phyloP scores from a whole-genome alignment of 116 monocot species.

The Cymodocea nodosa region DNA sequence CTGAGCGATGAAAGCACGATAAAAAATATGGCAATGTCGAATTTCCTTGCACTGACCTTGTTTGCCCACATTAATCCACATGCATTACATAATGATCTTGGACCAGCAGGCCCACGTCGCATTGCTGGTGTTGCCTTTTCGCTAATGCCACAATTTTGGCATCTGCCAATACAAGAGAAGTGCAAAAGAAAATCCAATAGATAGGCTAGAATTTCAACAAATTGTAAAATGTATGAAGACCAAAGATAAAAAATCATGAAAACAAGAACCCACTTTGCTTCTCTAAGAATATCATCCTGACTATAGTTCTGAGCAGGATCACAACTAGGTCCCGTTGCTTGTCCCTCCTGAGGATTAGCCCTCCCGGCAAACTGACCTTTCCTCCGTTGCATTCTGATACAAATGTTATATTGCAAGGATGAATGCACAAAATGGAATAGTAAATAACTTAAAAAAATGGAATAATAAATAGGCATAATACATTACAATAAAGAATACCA shows the following conservation, averaged over 20 bases:
- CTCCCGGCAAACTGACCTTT: slow-evolving; percentile 87
- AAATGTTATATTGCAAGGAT: background rate
- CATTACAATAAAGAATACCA: no score
- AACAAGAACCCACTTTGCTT: slow-evolving; percentile 41
- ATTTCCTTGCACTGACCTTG: slow-evolving; percentile 34
- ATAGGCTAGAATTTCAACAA: background rate
- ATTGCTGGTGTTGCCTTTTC: slow-evolving; percentile 81
- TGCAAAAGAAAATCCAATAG: background rate
- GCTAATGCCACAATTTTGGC: slow-evolving; percentile 75
- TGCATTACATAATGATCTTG: slow-evolving; percentile 84
- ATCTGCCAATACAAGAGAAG: slow-evolving; percentile 24
- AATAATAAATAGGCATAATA: no score
- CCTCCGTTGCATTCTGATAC: slow-evolving; percentile 61
- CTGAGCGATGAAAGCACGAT: no score
- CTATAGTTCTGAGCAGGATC: slow-evolving; percentile 29
- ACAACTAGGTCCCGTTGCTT: slow-evolving; percentile 27
- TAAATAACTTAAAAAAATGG: no score
- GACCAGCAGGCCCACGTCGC: slow-evolving; percentile 90
- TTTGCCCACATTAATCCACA: slow-evolving; percentile 97
- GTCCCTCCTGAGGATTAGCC: slow-evolving; percentile 35
- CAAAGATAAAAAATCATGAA: background rate
- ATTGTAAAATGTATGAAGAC: background rate
- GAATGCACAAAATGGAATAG: no score
- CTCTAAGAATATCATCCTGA: slow-evolving; percentile 32
- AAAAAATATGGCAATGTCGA: no score